phyloP scores from a whole-genome alignment of 805 yeast species.

The Kuraishia hungarica region DNA sequence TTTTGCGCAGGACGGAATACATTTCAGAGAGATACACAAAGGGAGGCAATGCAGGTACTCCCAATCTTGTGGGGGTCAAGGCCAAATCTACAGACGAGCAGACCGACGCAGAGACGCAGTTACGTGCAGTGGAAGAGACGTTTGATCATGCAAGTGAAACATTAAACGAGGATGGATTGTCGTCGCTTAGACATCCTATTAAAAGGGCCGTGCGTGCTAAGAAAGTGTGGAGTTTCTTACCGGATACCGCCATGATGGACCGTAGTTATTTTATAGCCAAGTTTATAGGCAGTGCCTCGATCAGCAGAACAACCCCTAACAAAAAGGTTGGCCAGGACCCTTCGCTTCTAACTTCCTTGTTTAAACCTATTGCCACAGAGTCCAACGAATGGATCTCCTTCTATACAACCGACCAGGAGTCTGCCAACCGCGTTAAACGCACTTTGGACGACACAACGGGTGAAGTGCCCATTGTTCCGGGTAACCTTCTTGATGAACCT shows the following conservation, averaged over 20 bases:
- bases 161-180: conserved; percentile 26
- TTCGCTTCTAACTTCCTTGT: conserved; percentile 49
- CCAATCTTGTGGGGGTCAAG: background rate
- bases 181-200: conserved; percentile 63
- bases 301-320: conserved; percentile 25
- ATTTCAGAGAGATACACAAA: conserved; percentile 32
- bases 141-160: conserved; percentile 55
- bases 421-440: conserved; percentile 31
- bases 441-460: conserved; percentile 40
- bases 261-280: conserved; percentile 59
- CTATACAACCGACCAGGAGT: conserved; percentile 39
- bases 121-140: conserved; percentile 66
- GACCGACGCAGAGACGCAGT: conserved; percentile 54
- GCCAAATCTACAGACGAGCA: conserved; percentile 21
- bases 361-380: conserved; percentile 61
- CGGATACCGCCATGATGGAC: conserved; percentile 89
- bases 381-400: conserved; percentile 75
- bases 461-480: conserved; percentile 16
- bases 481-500: conserved; percentile 11
- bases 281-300: conserved; percentile 49
- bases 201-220: conserved; percentile 69
- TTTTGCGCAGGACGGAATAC: conserved; percentile 91
- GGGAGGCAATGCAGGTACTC: background rate
- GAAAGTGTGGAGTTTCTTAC: conserved; percentile 70
- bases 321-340: conserved; percentile 22